phyloP scores from a whole-genome alignment of 805 yeast genomes.

The Torulaspora indica region DNA sequence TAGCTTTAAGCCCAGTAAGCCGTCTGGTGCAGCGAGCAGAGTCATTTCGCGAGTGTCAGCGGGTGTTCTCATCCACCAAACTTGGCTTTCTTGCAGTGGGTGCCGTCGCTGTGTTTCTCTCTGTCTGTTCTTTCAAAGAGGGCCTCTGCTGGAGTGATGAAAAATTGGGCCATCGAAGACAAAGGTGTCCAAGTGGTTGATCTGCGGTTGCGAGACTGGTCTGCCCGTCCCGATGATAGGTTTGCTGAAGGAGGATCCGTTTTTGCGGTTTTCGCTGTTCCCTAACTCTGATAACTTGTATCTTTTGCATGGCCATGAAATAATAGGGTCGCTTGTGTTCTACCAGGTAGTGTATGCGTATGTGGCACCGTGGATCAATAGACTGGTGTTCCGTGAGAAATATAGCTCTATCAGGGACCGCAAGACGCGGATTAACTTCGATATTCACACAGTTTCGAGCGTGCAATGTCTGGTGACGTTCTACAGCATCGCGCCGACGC shows the following conservation, averaged over 20 bases:
- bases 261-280: slow-evolving; percentile 29
- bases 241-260: slow-evolving; percentile 24
- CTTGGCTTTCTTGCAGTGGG: too few species aligned
- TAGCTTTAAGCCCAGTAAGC: too few species aligned
- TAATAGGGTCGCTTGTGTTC: slow-evolving; percentile 52
- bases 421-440: slow-evolving; percentile 65
- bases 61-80: too few species aligned
- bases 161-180: not conserved
- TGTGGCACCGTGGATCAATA: slow-evolving; percentile 50
- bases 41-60: too few species aligned
- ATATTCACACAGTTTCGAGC: slow-evolving; percentile 86
- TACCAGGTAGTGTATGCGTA: slow-evolving; percentile 51
- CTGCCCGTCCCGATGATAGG: slow-evolving; percentile 6
- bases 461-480: slow-evolving; percentile 73
- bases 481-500: slow-evolving; percentile 54
- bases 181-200: not conserved
- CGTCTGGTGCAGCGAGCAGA: too few species aligned
- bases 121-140: not conserved
- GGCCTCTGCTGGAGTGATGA: not conserved
- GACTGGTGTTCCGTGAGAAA: slow-evolving; percentile 44
- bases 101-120: too few species aligned
- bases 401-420: slow-evolving; percentile 46
- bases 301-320: slow-evolving; percentile 70
- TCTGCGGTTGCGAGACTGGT: too few species aligned
- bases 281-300: slow-evolving; percentile 41